Evolutionary conservation across 176 grass and related monocot genomes (phyloP).

Genomic region (Bromus sterilis): DNA sequence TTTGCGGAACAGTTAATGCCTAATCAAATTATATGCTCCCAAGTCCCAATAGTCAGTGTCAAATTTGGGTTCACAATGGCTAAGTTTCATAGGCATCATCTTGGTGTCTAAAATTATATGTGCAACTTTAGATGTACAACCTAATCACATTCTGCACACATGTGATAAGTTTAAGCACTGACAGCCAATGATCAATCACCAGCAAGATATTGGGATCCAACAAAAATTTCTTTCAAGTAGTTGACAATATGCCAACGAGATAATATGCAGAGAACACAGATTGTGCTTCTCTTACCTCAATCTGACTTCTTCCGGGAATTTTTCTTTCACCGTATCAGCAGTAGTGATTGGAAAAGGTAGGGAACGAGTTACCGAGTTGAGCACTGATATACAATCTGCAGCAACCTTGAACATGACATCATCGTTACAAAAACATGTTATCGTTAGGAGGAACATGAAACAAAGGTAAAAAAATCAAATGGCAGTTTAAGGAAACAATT

Average conservation of each 20-base stretch:
- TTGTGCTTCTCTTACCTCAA: slow-evolving; percentile 51
- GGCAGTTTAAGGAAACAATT: not conserved
- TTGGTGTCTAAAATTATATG: not conserved
- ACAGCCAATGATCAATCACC: slow-evolving; percentile 3
- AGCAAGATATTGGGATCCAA: not conserved
- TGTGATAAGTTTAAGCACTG: not conserved
- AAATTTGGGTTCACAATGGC: not conserved
- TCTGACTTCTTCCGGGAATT: slow-evolving; percentile 89
- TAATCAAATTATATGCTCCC: not conserved
- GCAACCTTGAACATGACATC: slow-evolving; percentile 41
- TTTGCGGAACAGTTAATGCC: not conserved
- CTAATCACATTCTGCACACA: not conserved
- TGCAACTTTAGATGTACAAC: not conserved
- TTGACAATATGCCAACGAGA: not conserved
- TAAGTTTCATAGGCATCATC: slow-evolving; percentile 2
- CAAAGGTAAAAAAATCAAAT: not conserved
- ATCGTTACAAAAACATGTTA: slow-evolving; percentile 2
- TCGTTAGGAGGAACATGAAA: not conserved
- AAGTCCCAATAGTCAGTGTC: not conserved
- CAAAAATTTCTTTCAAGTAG: not conserved
- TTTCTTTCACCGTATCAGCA: slow-evolving; percentile 71
- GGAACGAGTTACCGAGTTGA: slow-evolving; percentile 75
- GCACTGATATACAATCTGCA: slow-evolving; percentile 58
- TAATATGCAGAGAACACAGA: not conserved
- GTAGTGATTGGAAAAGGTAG: slow-evolving; percentile 89